phyloP scores from a whole-genome alignment of 2,329 filamentous ascomycete species.

The Colletotrichum orchidophilum region DNA sequence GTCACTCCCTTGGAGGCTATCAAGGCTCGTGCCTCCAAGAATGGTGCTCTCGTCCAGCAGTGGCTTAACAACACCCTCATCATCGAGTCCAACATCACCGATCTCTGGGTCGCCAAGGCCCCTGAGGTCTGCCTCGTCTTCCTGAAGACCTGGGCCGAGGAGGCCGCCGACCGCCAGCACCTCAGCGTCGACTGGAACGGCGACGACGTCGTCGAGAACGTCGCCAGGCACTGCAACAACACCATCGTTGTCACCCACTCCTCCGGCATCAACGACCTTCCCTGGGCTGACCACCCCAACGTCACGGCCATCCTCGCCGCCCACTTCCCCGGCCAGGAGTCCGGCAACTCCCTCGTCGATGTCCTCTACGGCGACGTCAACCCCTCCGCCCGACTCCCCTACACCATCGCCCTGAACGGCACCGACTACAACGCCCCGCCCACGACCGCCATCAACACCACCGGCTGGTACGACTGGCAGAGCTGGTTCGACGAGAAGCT shows the following conservation, averaged over 20 bases:
- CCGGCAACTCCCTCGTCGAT: slow-evolving; percentile 72
- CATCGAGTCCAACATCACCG: slow-evolving; percentile 47
- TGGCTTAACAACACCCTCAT: slow-evolving; percentile 54
- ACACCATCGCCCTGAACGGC: slow-evolving; percentile 72
- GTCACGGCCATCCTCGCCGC: slow-evolving; percentile 75
- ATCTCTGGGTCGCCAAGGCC: slow-evolving; percentile 56
- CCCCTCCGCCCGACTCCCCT: slow-evolving; percentile 75
- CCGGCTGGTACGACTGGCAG: slow-evolving; percentile 52
- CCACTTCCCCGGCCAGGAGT: slow-evolving; percentile 78
- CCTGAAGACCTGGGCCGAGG: slow-evolving; percentile 73
- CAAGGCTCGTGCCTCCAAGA: slow-evolving; percentile 56
- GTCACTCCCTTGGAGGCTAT: slow-evolving; percentile 72
- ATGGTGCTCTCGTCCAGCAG: slow-evolving; percentile 53
- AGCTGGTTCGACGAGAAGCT: slow-evolving; percentile 68
- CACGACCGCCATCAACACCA: slow-evolving; percentile 48
- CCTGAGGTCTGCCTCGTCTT: slow-evolving; percentile 75
- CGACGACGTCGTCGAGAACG: slow-evolving; percentile 52
- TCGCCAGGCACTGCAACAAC: slow-evolving; percentile 39
- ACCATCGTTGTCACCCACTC: slow-evolving; percentile 77
- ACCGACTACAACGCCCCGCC: slow-evolving; percentile 55
- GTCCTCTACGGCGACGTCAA: slow-evolving; percentile 75
- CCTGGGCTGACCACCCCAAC: slow-evolving; percentile 66
- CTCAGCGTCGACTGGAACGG: slow-evolving; percentile 69
- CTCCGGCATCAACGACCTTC: slow-evolving; percentile 70
- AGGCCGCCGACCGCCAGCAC: slow-evolving; percentile 66